A percentile compares a stretch with the other conserved stretches of the same genome.
Conservation (phyloP, 1,284 basidiomycete species). For the Ustilago loliicola region DNA sequence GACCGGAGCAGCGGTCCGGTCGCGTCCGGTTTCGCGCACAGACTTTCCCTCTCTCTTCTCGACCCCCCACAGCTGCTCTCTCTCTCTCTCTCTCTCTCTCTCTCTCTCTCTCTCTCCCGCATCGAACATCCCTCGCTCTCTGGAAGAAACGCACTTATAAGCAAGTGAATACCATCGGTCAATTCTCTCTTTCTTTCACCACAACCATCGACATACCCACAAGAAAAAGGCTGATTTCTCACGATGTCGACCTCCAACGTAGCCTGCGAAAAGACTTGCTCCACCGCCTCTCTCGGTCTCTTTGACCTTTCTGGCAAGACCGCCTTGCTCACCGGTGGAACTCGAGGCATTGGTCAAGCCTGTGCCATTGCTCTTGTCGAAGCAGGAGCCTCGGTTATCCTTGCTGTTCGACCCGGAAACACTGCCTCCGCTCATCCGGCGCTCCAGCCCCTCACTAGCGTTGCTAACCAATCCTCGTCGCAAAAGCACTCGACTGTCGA, state of each 20-base stretch:
- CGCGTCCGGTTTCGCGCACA: neutral
- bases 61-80: no score
- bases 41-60: neutral
- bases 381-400: conserved; percentile 82
- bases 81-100: neutral
- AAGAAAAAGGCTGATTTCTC: no score
- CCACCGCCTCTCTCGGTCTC: conserved; percentile 31
- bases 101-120: neutral
- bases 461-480: conserved; percentile 71
- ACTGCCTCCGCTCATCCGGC: conserved; percentile 29
- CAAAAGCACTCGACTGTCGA: conserved; percentile 75
- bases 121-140: neutral
- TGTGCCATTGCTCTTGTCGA: conserved; percentile 73
- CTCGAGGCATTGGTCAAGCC: conserved; percentile 65
- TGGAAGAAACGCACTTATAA: no score
- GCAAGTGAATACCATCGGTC: neutral
- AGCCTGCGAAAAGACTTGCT: conserved; percentile 48
- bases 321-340: conserved; percentile 58
- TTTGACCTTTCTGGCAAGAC: conserved; percentile 59
- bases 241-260: conserved; percentile 33
- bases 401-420: conserved; percentile 72
- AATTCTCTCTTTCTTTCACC: neutral
- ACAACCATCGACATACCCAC: neutral
- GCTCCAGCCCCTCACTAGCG: conserved; percentile 16
- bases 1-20: conserved; percentile 32